phyloP scores from a whole-genome alignment of 163 green algal species.

The Trebouxia gelatinosa region DNA sequence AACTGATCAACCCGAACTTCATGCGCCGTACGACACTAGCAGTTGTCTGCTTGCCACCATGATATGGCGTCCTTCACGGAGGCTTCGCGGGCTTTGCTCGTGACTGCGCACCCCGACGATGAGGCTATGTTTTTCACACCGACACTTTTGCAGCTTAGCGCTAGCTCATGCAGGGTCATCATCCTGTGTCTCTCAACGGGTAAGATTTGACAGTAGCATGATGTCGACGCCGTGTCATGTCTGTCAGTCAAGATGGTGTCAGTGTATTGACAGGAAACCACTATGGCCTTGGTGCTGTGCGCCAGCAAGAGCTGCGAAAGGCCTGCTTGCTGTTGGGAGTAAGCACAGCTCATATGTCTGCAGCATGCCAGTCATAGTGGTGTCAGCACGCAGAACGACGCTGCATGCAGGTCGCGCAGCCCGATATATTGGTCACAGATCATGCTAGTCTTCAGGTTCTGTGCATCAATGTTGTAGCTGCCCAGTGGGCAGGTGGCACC shows the following conservation, averaged over 20 bases:
- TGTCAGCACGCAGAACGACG: not conserved
- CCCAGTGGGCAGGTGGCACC: not conserved
- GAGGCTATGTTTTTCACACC: conserved; percentile 87
- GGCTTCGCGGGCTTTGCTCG: conserved; percentile 45
- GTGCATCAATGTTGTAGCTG: too few relatives aligned
- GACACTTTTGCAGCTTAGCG: conserved; percentile 44
- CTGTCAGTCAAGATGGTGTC: too few relatives aligned
- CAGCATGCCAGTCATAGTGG: conserved; percentile 8
- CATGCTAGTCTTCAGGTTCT: too few relatives aligned
- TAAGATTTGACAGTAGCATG: not conserved
- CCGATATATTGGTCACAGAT: too few relatives aligned
- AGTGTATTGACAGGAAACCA: conserved; percentile 78
- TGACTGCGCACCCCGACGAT: conserved; percentile 84
- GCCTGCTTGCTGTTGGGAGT: conserved; percentile 57
- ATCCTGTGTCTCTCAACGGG: conserved; percentile 80
- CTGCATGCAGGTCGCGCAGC: not conserved
- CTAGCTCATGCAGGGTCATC: conserved; percentile 29
- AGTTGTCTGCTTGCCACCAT: too few relatives aligned
- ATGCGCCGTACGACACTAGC: too few relatives aligned
- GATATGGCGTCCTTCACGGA: too few relatives aligned
- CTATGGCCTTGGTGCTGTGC: conserved; percentile 50
- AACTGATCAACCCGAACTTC: too few relatives aligned
- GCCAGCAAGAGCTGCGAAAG: conserved; percentile 54
- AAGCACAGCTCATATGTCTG: too few relatives aligned
- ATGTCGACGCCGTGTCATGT: not conserved